phyloP scores from a whole-genome alignment of 2,329 filamentous ascomycete species.

The Penicillium sp. region DNA sequence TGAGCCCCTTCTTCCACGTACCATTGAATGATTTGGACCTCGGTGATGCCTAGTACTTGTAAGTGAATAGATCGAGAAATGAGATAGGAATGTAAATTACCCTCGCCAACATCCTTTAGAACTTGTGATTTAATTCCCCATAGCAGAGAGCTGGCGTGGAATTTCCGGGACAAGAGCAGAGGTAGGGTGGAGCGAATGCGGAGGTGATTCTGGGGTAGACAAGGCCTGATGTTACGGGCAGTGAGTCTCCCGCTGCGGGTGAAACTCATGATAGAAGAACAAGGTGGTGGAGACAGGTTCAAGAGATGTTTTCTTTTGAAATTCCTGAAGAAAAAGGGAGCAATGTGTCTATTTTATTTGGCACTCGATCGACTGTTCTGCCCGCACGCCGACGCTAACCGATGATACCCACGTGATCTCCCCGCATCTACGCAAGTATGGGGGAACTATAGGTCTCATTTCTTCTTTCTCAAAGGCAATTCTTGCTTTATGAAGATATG shows the following conservation, averaged over 20 bases:
- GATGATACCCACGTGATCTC: conserved; percentile 23
- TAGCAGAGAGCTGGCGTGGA: conserved; percentile 35
- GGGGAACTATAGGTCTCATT: background rate
- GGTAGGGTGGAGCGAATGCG: conserved; percentile 24
- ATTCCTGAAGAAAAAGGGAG: conserved; percentile 5
- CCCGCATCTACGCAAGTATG: conserved; percentile 14
- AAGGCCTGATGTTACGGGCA: conserved; percentile 26
- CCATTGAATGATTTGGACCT: conserved; percentile 99
- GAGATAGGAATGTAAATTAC: conserved; percentile 19
- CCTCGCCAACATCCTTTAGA: conserved; percentile 45
- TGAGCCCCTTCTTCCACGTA: conserved; percentile 94
- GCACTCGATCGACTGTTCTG: conserved; percentile 4
- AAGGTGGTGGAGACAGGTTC: background rate
- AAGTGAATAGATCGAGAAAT: conserved; percentile 13
- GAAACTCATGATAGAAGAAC: conserved; percentile 26
- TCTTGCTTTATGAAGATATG: too few relatives aligned
- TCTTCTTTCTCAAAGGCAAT: too few relatives aligned
- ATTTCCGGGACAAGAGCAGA: conserved; percentile 30
- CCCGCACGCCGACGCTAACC: conserved; percentile 25
- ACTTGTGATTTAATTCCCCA: conserved; percentile 41
- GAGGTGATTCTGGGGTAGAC: conserved; percentile 28
- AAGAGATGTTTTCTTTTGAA: background rate
- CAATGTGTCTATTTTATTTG: conserved; percentile 19
- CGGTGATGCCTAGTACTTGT: conserved; percentile 74
- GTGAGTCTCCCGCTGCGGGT: conserved; percentile 32